A percentile compares a stretch with the other conserved stretches of the same genome.
Conservation (phyloP, 805 yeast species). For the Lipomyces kockii region DNA sequence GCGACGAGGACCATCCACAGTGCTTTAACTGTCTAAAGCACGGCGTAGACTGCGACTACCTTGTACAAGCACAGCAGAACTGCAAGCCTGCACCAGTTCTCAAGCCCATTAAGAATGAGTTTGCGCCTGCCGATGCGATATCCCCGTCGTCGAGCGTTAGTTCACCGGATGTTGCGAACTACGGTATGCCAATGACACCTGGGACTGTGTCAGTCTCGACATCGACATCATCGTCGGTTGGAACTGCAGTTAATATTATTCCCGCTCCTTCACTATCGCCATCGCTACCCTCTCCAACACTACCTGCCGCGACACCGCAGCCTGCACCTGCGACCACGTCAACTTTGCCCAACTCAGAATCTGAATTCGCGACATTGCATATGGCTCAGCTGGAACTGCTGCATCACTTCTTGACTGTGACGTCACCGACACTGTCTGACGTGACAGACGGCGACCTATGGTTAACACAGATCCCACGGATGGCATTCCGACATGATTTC, state of each 20-base stretch:
- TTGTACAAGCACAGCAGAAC: not conserved
- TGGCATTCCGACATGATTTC: slow-evolving; percentile 34
- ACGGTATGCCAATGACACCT: not conserved
- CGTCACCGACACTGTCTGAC: slow-evolving; percentile 34
- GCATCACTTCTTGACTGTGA: slow-evolving; percentile 35
- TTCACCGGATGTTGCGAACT: not conserved
- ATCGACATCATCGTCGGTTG: slow-evolving; percentile 1
- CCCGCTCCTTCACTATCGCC: not conserved
- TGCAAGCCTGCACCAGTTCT: not conserved
- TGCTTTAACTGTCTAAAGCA: slow-evolving; percentile 59
- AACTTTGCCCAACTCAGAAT: slow-evolving; percentile 16
- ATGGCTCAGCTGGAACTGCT: slow-evolving; percentile 35
- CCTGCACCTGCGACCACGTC: not conserved
- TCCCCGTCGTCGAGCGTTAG: not conserved
- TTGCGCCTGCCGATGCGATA: not conserved
- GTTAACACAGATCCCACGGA: slow-evolving; percentile 32
- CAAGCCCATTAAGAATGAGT: not conserved
- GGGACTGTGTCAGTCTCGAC: slow-evolving; percentile 3
- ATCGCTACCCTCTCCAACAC: not conserved
- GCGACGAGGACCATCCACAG: slow-evolving; percentile 66
- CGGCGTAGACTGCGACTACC: slow-evolving; percentile 31
- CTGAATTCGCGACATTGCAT: slow-evolving; percentile 25
- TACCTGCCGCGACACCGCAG: slow-evolving; percentile 6
- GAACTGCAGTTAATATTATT: not conserved
- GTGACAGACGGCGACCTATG: slow-evolving; percentile 36